These are phyloP conservation scores for Gentiana macrophylla DNA, from an alignment of 257 asterid genomes.

Conservation along the genomic window DNA sequence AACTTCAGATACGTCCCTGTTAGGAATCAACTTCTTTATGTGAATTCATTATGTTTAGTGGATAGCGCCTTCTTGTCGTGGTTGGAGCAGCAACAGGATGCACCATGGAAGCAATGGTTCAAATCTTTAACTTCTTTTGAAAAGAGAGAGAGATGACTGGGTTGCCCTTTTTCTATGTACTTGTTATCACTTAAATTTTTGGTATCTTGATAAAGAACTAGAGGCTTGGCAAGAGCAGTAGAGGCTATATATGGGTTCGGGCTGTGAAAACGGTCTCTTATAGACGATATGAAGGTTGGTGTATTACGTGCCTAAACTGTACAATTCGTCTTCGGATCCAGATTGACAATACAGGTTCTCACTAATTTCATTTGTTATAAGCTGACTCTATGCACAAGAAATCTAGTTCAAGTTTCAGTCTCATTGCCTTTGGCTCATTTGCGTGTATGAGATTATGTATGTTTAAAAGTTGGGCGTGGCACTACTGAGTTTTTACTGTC, in stretches of 20 bases:
- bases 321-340: background rate
- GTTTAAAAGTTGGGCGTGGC: too few species aligned
- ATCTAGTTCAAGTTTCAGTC: too few species aligned
- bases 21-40: conserved; percentile 25
- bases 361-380: too few species aligned
- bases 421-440: too few species aligned
- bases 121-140: conserved; percentile 7
- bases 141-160: conserved; percentile 4
- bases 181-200: background rate
- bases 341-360: too few species aligned
- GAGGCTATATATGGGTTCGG: too few species aligned
- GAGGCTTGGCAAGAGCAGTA: too few species aligned
- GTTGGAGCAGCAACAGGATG: conserved; percentile 30
- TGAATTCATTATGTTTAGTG: conserved; percentile 22
- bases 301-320: background rate
- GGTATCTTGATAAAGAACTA: conserved; percentile 3
- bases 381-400: too few species aligned
- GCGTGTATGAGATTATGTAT: too few species aligned
- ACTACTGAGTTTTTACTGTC: too few species aligned
- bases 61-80: conserved; percentile 29
- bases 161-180: background rate
- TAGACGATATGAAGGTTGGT: background rate
- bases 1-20: conserved; percentile 30
- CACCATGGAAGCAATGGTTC: conserved; percentile 24
- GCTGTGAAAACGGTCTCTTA: too few species aligned